Evolutionary conservation across 768 basidiomycete species (phyloP).

Genomic region (Scleroderma citrinum): DNA sequence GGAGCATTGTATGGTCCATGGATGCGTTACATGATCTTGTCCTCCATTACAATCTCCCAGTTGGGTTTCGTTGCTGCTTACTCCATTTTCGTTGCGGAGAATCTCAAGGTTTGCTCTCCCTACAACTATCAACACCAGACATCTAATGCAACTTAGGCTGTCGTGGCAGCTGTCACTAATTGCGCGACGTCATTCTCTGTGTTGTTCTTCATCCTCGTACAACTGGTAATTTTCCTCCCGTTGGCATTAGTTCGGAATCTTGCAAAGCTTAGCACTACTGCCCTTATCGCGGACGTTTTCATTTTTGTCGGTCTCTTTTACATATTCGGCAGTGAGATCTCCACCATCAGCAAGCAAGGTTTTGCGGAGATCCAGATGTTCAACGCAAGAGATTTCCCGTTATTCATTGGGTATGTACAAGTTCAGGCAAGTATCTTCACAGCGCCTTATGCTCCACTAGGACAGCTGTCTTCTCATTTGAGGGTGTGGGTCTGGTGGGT

Average conservation of each 20-base stretch:
- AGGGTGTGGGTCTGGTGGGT: slow-evolving; percentile 87
- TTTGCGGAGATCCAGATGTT: slow-evolving; percentile 79
- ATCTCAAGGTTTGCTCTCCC: slow-evolving; percentile 47
- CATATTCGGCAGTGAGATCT: slow-evolving; percentile 82
- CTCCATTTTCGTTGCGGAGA: slow-evolving; percentile 93
- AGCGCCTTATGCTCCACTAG: slow-evolving; percentile 32
- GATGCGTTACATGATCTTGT: slow-evolving; percentile 88
- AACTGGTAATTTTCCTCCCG: slow-evolving; percentile 84
- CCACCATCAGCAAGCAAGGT: slow-evolving; percentile 60
- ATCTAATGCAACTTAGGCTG: slow-evolving; percentile 47
- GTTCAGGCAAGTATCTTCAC: background rate
- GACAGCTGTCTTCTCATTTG: slow-evolving; percentile 97
- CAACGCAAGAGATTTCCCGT: slow-evolving; percentile 83
- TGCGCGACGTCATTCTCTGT: slow-evolving; percentile 65
- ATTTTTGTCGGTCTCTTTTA: slow-evolving; percentile 85
- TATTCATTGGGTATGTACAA: slow-evolving; percentile 77
- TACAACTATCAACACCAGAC: background rate
- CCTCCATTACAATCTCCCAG: slow-evolving; percentile 84
- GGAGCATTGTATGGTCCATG: slow-evolving; percentile 86
- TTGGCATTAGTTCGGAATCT: slow-evolving; percentile 86
- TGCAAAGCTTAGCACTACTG: slow-evolving; percentile 90
- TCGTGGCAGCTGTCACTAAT: slow-evolving; percentile 74
- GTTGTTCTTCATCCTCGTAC: slow-evolving; percentile 75
- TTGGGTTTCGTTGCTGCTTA: slow-evolving; percentile 88
- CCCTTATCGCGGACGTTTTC: slow-evolving; percentile 90